phyloP scores from a whole-genome alignment of 768 basidiomycete species.

The Leccinum truebloodii region DNA sequence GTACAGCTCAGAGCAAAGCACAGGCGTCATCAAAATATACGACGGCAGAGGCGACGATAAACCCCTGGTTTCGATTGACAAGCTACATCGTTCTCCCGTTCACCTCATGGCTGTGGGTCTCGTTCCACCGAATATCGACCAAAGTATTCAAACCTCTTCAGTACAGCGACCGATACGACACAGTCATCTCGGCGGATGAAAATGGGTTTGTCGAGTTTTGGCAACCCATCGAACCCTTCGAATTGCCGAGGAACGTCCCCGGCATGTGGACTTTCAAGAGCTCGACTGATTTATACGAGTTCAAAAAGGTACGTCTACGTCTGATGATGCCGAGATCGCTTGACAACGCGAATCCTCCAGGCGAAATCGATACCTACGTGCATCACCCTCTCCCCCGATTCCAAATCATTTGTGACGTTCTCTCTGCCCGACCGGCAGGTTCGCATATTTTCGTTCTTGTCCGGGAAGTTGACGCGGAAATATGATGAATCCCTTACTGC shows the following conservation, averaged over 20 bases:
- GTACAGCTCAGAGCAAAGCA: constrained; percentile 72
- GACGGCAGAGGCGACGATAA: constrained; percentile 86
- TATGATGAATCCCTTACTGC: constrained; percentile 94
- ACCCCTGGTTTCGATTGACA: constrained; percentile 74
- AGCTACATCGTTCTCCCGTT: constrained; percentile 84
- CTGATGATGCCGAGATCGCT: not conserved
- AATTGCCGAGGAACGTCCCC: constrained; percentile 70
- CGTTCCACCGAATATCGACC: not conserved
- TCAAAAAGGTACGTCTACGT: constrained; percentile 76
- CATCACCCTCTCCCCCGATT: constrained; percentile 87
- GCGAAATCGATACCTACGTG: constrained; percentile 91
- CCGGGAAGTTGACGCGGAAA: constrained; percentile 85
- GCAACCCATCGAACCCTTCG: constrained; percentile 89
- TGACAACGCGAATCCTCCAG: constrained; percentile 40
- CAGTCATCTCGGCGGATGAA: constrained; percentile 93
- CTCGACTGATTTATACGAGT: constrained; percentile 93
- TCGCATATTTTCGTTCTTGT: constrained; percentile 88
- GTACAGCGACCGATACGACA: constrained; percentile 91
- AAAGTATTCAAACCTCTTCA: constrained; percentile 31
- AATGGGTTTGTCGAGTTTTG: constrained; percentile 96
- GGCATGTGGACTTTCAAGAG: constrained; percentile 91
- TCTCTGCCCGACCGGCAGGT: constrained; percentile 94
- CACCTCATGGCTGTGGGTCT: constrained; percentile 83
- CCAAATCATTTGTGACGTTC: constrained; percentile 88
- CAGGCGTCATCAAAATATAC: constrained; percentile 81